A percentile compares a stretch with the other conserved stretches of the same genome.
These are phyloP conservation scores for Wakefieldia striispora DNA, from an alignment of 768 basidiomycete genomes.

Conservation along the genomic window DNA sequence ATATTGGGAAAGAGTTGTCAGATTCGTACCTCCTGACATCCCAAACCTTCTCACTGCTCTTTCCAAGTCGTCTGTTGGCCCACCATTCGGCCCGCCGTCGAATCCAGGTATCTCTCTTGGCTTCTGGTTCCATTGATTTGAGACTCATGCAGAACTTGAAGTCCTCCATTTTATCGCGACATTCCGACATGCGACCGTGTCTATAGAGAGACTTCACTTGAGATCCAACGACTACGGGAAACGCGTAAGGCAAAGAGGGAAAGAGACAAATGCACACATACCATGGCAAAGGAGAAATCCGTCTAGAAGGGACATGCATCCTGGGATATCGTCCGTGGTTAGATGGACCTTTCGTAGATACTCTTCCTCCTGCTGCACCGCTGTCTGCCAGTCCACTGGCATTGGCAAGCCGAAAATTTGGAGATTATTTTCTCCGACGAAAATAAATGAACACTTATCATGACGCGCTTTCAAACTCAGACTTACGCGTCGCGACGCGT, in stretches of 20 bases:
- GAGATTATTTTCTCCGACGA: slow-evolving; percentile 1
- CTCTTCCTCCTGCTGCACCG: slow-evolving; percentile 65
- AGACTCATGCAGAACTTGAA: slow-evolving; percentile 93
- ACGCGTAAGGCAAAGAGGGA: slow-evolving; percentile 8
- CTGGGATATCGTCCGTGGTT: slow-evolving; percentile 74
- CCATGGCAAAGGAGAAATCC: slow-evolving; percentile 71
- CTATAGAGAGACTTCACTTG: slow-evolving; percentile 88
- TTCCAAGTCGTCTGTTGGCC: slow-evolving; percentile 70
- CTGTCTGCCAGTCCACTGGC: slow-evolving; percentile 50
- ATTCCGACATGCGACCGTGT: slow-evolving; percentile 71
- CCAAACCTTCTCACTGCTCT: slow-evolving; percentile 96
- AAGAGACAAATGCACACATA: slow-evolving; percentile 24
- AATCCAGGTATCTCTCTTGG: slow-evolving; percentile 82
- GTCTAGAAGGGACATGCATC: slow-evolving; percentile 76
- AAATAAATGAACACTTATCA: not conserved
- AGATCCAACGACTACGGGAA: slow-evolving; percentile 60
- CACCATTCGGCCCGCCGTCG: slow-evolving; percentile 90
- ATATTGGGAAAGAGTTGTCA: not conserved
- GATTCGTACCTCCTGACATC: slow-evolving; percentile 71
- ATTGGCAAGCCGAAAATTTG: slow-evolving; percentile 23
- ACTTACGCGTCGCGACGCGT: slow-evolving; percentile 48
- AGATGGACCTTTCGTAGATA: slow-evolving; percentile 68
- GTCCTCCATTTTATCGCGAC: slow-evolving; percentile 77
- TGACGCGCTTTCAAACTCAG: slow-evolving; percentile 47
- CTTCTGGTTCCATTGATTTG: slow-evolving; percentile 75